Evolutionary conservation across 129 eudicot genomes (phyloP), one percentile per base, ranked within the genome.

Genomic region (Silybum marianum): DNA sequence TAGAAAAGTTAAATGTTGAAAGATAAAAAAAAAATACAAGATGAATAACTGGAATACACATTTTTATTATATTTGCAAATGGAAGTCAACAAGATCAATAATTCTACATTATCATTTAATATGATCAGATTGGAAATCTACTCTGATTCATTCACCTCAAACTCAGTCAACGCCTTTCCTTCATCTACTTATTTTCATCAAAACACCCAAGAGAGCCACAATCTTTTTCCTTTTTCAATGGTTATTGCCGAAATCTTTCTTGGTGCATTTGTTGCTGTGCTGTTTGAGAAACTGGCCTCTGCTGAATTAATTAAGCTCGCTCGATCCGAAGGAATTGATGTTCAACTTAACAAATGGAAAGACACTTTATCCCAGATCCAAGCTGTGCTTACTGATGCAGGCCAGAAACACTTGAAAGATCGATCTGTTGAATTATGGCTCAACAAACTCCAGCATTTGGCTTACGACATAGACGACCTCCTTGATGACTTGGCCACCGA

Each of bases 371-470:
- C 70, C 2, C 79, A 40, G 14, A 46, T 88, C 68, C 83, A 30
- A 8, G 80, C 58, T 3, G 80, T 54, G 23, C 65, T 54, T 54
- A 23, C 5, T 54, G 65, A 54, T 54, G 65, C 63, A 51, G 63
- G 1, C 71, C 81, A 88, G 21, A 88, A 88, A 78, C 90, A 88
- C 42, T 26, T 81, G 10, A 84, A 73, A 0, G 71, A 84, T 0
- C 18, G 12, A 22, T 13, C 84, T 24, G 86, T 84, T 38, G 79
- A 75, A 60, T 0, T 51, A 23, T 88, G 90, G 90, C 74, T 88
- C 34, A 74, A 78, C 62, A 25, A 24, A 18, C 86, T 87, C 60
- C 60, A 48, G 60, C 60, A 48, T 48, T 14, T 48, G 60, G 60
- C 60, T 48, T 44, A 44, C 4, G 54, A 44, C 54, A 44, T 44